phyloP scores from a whole-genome alignment of 345 rosid species.

The Erysimum cheiranthoides region DNA sequence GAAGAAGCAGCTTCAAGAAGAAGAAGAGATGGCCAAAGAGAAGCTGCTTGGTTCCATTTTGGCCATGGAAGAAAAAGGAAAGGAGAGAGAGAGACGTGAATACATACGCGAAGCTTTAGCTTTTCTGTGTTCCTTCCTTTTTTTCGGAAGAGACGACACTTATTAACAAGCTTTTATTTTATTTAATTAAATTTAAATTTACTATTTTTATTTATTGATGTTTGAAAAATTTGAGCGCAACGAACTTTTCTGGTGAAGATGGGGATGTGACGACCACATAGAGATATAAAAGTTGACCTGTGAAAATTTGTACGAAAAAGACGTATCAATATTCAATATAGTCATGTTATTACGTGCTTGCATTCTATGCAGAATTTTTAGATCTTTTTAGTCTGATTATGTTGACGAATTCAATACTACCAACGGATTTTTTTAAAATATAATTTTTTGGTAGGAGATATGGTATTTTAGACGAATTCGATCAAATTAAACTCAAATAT shows the following conservation, averaged over 20 bases:
- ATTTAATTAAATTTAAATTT: neutral
- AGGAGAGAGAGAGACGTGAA: slow-evolving; percentile 12
- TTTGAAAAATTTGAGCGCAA: slow-evolving; percentile 27
- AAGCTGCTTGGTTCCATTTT: slow-evolving; percentile 28
- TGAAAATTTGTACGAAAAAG: neutral
- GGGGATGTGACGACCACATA: slow-evolving; percentile 40
- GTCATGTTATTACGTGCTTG: slow-evolving; percentile 35
- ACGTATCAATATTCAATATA: slow-evolving; percentile 4
- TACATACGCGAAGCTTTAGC: slow-evolving; percentile 23
- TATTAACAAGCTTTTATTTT: neutral
- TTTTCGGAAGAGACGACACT: slow-evolving; percentile 32
- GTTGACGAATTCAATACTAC: slow-evolving; percentile 24
- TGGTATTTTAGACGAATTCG: neutral
- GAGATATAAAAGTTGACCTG: slow-evolving; percentile 15
- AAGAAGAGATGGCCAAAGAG: slow-evolving; percentile 45
- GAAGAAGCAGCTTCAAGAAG: slow-evolving; percentile 29
- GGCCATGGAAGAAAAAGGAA: slow-evolving; percentile 36
- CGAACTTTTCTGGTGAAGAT: slow-evolving; percentile 38
- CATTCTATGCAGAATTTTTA: slow-evolving; percentile 29
- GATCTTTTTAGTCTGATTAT: neutral
- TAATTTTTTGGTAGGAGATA: too few relatives aligned
- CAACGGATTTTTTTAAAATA: neutral
- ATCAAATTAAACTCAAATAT: too few relatives aligned
- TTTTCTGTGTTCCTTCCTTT: slow-evolving; percentile 33
- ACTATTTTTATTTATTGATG: neutral